Percentiles rank a stretch among this genome's conserved stretches.
These are phyloP conservation scores for Lipomyces japonicus DNA, from an alignment of 805 yeast genomes.

Conservation along the genomic window DNA sequence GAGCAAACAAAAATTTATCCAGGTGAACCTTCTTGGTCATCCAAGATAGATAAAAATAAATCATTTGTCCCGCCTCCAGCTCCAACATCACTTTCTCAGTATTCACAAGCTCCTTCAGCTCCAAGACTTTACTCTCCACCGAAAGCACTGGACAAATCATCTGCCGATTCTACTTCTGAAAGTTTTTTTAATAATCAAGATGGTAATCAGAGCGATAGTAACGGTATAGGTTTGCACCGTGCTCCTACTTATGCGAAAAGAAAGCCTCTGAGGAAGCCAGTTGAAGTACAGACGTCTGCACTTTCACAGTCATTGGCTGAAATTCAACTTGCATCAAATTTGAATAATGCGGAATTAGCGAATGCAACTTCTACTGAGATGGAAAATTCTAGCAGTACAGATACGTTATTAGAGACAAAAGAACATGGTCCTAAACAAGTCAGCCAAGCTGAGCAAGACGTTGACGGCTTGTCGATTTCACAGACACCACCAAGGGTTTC, in stretches of 20 bases:
- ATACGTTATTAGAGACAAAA: no score
- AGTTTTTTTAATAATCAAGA: neutral
- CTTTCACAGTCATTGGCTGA: neutral
- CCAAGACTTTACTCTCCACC: neutral
- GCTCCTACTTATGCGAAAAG: constrained; percentile 2
- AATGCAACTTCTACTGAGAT: no score
- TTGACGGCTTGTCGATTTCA: neutral
- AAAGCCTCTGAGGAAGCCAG: constrained; percentile 12
- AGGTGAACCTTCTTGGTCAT: neutral
- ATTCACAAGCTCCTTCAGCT: neutral
- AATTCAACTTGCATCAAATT: no score
- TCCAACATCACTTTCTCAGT: neutral
- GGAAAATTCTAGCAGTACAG: no score
- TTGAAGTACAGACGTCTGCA: neutral
- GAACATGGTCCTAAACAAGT: no score
- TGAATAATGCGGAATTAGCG: no score
- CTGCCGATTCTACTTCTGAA: neutral
- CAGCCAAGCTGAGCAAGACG: no score
- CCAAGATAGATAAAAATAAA: neutral
- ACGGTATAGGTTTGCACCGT: neutral
- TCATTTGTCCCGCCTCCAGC: constrained; percentile 6
- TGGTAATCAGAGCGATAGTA: neutral
- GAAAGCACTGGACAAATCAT: neutral
- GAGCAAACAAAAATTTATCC: neutral
- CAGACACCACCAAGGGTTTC: neutral